Base-by-base conservation (phyloP, 306 rosid genomes). In the Acacia melanoxylon region DNA sequence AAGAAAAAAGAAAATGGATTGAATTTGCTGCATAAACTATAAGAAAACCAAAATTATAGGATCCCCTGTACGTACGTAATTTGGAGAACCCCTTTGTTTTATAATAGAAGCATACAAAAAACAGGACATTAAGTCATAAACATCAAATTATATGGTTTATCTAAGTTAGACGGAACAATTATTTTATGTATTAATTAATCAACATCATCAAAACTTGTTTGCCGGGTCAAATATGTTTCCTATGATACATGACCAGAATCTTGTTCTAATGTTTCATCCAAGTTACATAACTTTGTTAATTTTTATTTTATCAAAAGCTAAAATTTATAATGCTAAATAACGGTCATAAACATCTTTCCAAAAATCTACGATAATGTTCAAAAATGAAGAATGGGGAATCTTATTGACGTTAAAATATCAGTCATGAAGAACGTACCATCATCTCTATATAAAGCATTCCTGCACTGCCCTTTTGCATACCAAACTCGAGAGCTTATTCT, bases 401-500 rank as follows among this genome's bases (percentile, higher is more conserved):
- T 33, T 16, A 2, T 17, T 19, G 8, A 19, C 8, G 9, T 6
- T 8, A 68, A 68, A 37, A 37, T 37, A 68, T 17, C 20, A 6
- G 6, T 37, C 8, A 68, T 37, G 17, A 37, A 5, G 51, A 51
- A 11, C 16, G 1, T 27, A 11, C 31, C n/a, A 61, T 51, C n/a
- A 51, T 63, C 82, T 46, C 88, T 86, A 79, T 76, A 76, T 70
- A 86, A 79, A 65, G 77, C 68, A 69, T 20, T 6, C 10, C 22
- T 11, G 19, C 75, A 29, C 2, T 65, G 3, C 14, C 14, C 40
- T 67, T 69, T 31, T 22, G 66, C 83, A 85, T 56, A 35, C 54
- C 70, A 59, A 37, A 27, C 12, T 73, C 35, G 13, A 44, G 67
- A 16, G 42, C 19, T 44, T 81, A 37, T 22, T 17, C 45, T 24